These are phyloP conservation scores for Halteria grandinella DNA, from an alignment of 73 alveolate species.

Conservation along the genomic window DNA sequence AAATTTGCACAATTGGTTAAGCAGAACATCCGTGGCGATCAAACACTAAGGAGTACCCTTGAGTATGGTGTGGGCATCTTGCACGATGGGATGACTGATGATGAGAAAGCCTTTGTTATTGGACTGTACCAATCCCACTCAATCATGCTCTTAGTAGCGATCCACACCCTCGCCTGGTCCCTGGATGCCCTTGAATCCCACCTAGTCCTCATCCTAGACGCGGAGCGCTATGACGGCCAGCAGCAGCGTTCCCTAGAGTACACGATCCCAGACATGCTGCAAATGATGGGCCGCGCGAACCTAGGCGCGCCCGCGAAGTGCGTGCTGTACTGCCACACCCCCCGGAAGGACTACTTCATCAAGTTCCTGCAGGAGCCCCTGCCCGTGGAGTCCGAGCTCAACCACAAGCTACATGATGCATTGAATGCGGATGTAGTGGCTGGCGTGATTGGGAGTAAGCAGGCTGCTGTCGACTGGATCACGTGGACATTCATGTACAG, in stretches of 20 bases:
- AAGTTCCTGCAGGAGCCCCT: slow-evolving; percentile 98
- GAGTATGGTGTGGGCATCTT: slow-evolving; percentile 60
- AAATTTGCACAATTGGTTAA: not conserved
- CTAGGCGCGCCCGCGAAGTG: slow-evolving; percentile 72
- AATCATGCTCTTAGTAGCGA: slow-evolving; percentile 70
- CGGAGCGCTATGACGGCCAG: slow-evolving; percentile 91
- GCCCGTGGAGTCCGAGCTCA: slow-evolving; percentile 97
- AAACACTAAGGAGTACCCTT: slow-evolving; percentile 71
- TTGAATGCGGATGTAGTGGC: slow-evolving; percentile 96
- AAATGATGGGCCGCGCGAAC: slow-evolving; percentile 96
- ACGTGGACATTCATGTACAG: slow-evolving; percentile 99
- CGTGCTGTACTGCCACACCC: slow-evolving; percentile 90
- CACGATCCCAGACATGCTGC: slow-evolving; percentile 96
- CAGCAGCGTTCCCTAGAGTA: slow-evolving; percentile 96
- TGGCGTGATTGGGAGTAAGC: slow-evolving; percentile 92
- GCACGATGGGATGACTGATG: slow-evolving; percentile 67
- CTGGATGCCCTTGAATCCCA: slow-evolving; percentile 79
- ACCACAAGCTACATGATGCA: slow-evolving; percentile 93
- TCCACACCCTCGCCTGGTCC: slow-evolving; percentile 90
- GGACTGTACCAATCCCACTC: slow-evolving; percentile 62
- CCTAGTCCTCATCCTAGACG: slow-evolving; percentile 92
- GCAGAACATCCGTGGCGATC: slow-evolving; percentile 36
- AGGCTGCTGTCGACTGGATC: slow-evolving; percentile 98
- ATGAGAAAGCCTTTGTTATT: slow-evolving; percentile 65
- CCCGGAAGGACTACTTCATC: slow-evolving; percentile 96